Conservation (phyloP, 2,329 filamentous ascomycete species). For the Leptodontidium sp. region DNA sequence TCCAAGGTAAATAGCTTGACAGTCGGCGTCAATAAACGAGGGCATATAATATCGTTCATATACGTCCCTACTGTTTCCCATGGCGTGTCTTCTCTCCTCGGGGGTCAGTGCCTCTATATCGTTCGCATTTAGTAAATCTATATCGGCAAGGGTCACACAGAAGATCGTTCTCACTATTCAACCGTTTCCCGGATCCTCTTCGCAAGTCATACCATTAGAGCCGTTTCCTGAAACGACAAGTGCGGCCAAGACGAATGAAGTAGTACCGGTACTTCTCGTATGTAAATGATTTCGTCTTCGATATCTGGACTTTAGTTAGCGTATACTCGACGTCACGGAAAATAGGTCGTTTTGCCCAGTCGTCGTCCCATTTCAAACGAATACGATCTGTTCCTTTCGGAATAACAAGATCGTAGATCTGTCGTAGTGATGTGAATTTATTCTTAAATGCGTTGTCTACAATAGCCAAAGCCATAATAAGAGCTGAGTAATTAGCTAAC, state of each 20-base stretch:
- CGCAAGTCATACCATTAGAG: constrained; percentile 42
- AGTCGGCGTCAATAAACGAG: constrained; percentile 36
- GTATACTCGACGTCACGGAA: constrained; percentile 39
- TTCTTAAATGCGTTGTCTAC: constrained; percentile 37
- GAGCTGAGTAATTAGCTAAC: too few species aligned
- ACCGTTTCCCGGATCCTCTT: constrained; percentile 39
- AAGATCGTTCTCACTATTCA: constrained; percentile 38
- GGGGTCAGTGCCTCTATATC: constrained; percentile 33
- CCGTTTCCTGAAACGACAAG: constrained; percentile 36
- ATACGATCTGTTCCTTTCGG: constrained; percentile 6
- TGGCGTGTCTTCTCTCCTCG: constrained; percentile 37
- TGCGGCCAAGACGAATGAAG: constrained; percentile 48
- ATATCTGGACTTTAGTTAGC: constrained; percentile 32
- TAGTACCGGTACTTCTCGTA: constrained; percentile 52
- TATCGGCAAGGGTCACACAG: not conserved
- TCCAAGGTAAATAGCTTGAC: constrained; percentile 37
- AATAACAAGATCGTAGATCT: too few species aligned
- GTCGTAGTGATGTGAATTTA: not conserved
- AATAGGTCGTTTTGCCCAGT: constrained; percentile 37
- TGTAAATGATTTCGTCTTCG: constrained; percentile 44
- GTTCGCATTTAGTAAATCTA: constrained; percentile 21
- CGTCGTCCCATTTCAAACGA: constrained; percentile 26
- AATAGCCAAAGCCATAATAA: constrained; percentile 38
- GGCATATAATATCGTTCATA: constrained; percentile 37
- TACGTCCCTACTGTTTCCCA: constrained; percentile 33